These are phyloP conservation scores for Tubosaeta sp. DNA, from an alignment of 768 basidiomycete species.

Conservation along the genomic window DNA sequence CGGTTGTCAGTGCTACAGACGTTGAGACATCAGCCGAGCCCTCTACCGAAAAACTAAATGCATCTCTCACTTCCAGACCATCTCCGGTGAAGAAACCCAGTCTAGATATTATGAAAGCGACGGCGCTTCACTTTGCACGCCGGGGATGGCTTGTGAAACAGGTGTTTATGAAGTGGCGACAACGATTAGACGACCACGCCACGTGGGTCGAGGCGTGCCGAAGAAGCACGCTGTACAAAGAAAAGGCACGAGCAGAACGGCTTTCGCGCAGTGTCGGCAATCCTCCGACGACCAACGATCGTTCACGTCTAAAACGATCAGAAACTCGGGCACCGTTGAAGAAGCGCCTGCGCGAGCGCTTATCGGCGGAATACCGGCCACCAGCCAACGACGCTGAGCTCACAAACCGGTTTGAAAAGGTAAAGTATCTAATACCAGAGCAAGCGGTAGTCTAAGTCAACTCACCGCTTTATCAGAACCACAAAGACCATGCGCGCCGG, in stretches of 20 bases:
- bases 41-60: slow-evolving; percentile 2
- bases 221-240: slow-evolving; percentile 58
- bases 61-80: not conserved
- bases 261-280: slow-evolving; percentile 25
- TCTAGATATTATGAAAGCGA: slow-evolving; percentile 33
- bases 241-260: slow-evolving; percentile 40
- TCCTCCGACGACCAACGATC: slow-evolving; percentile 19
- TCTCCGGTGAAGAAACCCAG: slow-evolving; percentile 11
- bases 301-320: slow-evolving; percentile 13
- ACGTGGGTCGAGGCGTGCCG: slow-evolving; percentile 61
- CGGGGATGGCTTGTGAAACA: slow-evolving; percentile 38
- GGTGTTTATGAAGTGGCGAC: slow-evolving; percentile 45
- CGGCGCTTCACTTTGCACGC: slow-evolving; percentile 40
- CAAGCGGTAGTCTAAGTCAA: not conserved
- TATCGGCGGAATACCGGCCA: slow-evolving; percentile 43
- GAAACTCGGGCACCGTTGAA: slow-evolving; percentile 21
- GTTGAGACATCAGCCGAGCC: slow-evolving; percentile 7
- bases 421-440: slow-evolving; percentile 20
- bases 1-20: slow-evolving; percentile 8
- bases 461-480: slow-evolving; percentile 47
- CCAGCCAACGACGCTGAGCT: slow-evolving; percentile 63
- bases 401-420: slow-evolving; percentile 65
- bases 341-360: slow-evolving; percentile 33
- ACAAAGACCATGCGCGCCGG: slow-evolving; percentile 63
- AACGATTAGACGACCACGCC: slow-evolving; percentile 40